Conservation (phyloP, 2,329 filamentous ascomycete species). For the Colletotrichum sp. region DNA sequence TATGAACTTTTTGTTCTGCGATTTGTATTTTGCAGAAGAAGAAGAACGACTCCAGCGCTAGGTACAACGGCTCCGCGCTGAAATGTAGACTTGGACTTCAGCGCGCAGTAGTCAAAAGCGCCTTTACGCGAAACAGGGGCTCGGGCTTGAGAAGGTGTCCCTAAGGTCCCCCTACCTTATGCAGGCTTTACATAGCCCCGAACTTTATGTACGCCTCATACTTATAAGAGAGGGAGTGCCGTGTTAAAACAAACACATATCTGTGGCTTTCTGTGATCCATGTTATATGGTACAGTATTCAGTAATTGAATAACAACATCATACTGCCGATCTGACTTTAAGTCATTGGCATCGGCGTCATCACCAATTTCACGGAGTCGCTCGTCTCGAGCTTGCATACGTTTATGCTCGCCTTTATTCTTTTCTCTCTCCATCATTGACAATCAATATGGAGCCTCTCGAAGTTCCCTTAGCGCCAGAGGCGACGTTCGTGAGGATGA, state of each 20-base stretch:
- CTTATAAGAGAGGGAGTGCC: neutral
- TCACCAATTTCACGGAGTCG: neutral
- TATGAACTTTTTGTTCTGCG: fast-evolving
- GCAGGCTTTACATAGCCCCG: neutral
- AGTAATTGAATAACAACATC: neutral
- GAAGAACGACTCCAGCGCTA: neutral
- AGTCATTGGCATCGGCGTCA: neutral
- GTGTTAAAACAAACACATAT: neutral
- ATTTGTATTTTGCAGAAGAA: neutral
- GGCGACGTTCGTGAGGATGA: neutral
- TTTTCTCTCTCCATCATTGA: neutral
- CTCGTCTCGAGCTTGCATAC: neutral
- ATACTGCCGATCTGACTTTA: neutral
- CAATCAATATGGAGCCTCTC: neutral
- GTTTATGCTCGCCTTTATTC: neutral
- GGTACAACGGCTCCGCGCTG: neutral
- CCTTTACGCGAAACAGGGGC: neutral
- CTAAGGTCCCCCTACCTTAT: neutral
- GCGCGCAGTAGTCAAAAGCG: neutral
- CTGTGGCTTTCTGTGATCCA: neutral
- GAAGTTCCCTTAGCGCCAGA: neutral
- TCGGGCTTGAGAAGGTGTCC: neutral
- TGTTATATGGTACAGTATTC: neutral
- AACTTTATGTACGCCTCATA: neutral
- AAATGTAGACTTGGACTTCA: neutral